Percentiles rank a stretch among this genome's conserved stretches.
Conservation (phyloP, 2,329 filamentous ascomycete species). For the Aspergillus costaricaensis region DNA sequence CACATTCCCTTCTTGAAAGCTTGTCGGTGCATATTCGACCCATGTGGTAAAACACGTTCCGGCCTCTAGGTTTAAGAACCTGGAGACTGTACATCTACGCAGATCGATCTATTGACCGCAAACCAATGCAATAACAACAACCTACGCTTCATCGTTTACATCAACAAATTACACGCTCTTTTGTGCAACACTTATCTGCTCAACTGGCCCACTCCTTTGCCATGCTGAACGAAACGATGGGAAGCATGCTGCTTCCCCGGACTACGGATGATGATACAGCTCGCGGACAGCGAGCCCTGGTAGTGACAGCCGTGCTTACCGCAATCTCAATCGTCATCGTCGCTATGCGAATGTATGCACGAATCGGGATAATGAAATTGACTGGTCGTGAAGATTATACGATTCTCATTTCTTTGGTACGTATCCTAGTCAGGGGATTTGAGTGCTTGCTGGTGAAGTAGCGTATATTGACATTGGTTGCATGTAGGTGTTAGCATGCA, state of each 20-base stretch:
- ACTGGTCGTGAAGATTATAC: slow-evolving; percentile 38
- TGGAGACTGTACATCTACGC: background rate
- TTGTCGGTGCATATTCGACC: background rate
- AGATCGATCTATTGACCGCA: background rate
- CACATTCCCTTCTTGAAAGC: background rate
- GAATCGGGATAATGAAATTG: slow-evolving; percentile 33
- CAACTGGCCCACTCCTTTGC: slow-evolving; percentile 11
- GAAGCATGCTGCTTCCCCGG: slow-evolving; percentile 22
- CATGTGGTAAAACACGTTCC: slow-evolving; percentile 13
- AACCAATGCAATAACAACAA: background rate
- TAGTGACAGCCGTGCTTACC: slow-evolving; percentile 35
- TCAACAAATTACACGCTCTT: slow-evolving; percentile 17
- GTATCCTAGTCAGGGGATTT: background rate
- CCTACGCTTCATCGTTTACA: background rate
- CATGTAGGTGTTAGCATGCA: slow-evolving; percentile 25
- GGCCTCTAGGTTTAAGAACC: slow-evolving; percentile 9
- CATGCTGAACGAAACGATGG: slow-evolving; percentile 20
- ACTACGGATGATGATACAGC: slow-evolving; percentile 19
- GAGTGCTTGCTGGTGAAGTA: too few species aligned
- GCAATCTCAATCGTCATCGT: slow-evolving; percentile 27
- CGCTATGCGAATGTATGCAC: slow-evolving; percentile 32
- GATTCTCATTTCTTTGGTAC: slow-evolving; percentile 31
- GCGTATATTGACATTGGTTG: background rate
- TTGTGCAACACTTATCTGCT: slow-evolving; percentile 5
- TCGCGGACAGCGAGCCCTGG: slow-evolving; percentile 31